Percentiles rank a stretch among this genome's conserved stretches.
Conservation (phyloP, 1,284 basidiomycete genomes). For the Coriolopsis trogii region DNA sequence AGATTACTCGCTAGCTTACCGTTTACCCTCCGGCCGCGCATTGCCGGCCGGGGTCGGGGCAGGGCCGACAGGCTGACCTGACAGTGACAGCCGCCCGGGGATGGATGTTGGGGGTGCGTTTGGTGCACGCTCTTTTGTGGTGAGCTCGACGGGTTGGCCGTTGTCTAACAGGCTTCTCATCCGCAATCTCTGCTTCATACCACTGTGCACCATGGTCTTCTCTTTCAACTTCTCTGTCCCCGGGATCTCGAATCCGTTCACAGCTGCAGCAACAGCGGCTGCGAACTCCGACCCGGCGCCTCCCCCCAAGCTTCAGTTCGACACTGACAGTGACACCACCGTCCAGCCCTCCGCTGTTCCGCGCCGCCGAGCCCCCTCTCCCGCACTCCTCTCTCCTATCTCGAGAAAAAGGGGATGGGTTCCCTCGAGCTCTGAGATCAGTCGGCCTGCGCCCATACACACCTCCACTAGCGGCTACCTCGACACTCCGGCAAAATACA, state of each 20-base stretch:
- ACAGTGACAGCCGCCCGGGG: neutral
- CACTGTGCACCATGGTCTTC: conserved; percentile 60
- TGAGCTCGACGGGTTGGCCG: conserved; percentile 19
- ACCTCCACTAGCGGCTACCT: conserved; percentile 63
- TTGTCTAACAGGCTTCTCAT: conserved; percentile 8
- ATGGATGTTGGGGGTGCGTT: neutral
- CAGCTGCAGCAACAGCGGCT: conserved; percentile 22
- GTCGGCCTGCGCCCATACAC: conserved; percentile 51
- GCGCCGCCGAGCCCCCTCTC: conserved; percentile 31
- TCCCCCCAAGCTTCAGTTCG: conserved; percentile 21
- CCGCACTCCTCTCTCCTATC: conserved; percentile 37
- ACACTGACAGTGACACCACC: conserved; percentile 2
- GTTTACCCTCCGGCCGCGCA: neutral
- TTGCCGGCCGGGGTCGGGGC: too few species aligned
- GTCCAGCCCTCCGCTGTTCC: conserved; percentile 13
- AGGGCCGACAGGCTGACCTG: too few species aligned
- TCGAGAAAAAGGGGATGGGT: conserved; percentile 72
- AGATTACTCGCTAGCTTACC: neutral
- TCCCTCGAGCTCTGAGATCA: conserved; percentile 58
- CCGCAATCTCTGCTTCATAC: conserved; percentile 7
- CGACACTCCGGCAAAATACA: conserved; percentile 65
- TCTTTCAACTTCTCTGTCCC: conserved; percentile 66
- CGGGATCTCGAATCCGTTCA: conserved; percentile 68
- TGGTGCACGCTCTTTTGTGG: conserved; percentile 14
- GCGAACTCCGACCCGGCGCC: conserved; percentile 28